phyloP scores from a whole-genome alignment of 2,329 filamentous ascomycete species.

The Neofusicoccum ribis region DNA sequence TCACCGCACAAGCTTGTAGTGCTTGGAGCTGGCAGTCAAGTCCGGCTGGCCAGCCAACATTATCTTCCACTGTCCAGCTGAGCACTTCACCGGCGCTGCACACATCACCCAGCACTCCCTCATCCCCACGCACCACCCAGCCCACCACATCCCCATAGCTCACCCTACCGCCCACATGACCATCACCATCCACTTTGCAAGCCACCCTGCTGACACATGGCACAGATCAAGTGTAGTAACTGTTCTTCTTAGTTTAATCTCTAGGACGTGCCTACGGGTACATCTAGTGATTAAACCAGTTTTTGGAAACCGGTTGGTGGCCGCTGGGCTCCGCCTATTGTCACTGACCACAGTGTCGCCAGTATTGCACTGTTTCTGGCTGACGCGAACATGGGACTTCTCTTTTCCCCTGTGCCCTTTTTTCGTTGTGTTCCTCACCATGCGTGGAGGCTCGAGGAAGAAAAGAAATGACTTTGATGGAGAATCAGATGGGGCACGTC shows the following conservation, averaged over 20 bases:
- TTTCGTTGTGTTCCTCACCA: constrained; percentile 29
- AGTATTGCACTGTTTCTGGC: constrained; percentile 74
- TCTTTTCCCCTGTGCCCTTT: background rate
- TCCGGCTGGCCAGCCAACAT: too few species aligned
- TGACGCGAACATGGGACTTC: constrained; percentile 57
- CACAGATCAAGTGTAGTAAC: constrained; percentile 2
- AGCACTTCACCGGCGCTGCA: too few species aligned
- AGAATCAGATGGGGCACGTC: background rate
- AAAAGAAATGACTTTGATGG: background rate
- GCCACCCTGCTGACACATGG: too few species aligned
- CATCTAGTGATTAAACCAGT: constrained; percentile 53
- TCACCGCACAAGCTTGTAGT: too few species aligned
- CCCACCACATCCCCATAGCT: too few species aligned
- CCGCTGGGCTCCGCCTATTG: constrained; percentile 73
- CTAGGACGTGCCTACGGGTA: background rate
- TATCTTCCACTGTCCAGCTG: too few species aligned
- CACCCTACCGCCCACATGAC: too few species aligned
- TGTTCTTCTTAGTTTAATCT: constrained; percentile 8
- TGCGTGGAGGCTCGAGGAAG: constrained; percentile 29
- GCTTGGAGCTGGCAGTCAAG: too few species aligned
- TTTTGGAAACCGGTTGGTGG: constrained; percentile 59
- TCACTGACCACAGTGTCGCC: constrained; percentile 65
- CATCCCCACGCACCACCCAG: too few species aligned
- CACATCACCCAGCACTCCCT: too few species aligned
- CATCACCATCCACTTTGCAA: too few species aligned